phyloP scores from a whole-genome alignment of 805 yeast genomes.

The Wickerhamiella spandovensis region DNA sequence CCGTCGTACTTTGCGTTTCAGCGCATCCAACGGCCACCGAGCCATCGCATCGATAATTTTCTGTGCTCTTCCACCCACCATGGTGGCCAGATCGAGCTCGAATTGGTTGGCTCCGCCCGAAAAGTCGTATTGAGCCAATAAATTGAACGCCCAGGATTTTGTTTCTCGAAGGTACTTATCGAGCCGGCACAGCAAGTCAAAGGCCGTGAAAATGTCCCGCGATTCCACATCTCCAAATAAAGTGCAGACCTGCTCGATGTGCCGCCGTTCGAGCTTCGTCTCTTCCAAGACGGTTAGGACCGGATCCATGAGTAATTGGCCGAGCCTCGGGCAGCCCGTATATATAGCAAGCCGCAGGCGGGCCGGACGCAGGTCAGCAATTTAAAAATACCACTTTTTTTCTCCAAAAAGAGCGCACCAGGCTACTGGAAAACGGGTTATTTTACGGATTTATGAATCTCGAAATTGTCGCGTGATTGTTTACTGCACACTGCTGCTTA shows the following conservation, averaged over 20 bases:
- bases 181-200: slow-evolving; percentile 3
- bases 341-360: not conserved
- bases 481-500: not conserved
- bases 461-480: not conserved
- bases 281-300: slow-evolving; percentile 8
- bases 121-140: slow-evolving; percentile 20
- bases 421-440: too few species aligned
- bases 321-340: not conserved
- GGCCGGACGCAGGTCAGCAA: not conserved
- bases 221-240: slow-evolving; percentile 7
- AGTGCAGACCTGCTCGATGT: slow-evolving; percentile 9
- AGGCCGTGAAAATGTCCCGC: slow-evolving; percentile 6
- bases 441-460: too few species aligned
- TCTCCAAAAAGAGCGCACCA: too few species aligned
- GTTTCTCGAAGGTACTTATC: slow-evolving; percentile 17
- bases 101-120: slow-evolving; percentile 11
- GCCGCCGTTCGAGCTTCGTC: slow-evolving; percentile 4
- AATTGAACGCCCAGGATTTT: slow-evolving; percentile 20
- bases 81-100: slow-evolving; percentile 19
- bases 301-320: slow-evolving; percentile 7
- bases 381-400: too few species aligned
- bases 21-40: slow-evolving; percentile 19
- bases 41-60: slow-evolving; percentile 15
- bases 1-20: slow-evolving; percentile 18
- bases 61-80: slow-evolving; percentile 17